phyloP scores from a whole-genome alignment of 106 monocot genomes.

The Dioscorea zingiberensis region DNA sequence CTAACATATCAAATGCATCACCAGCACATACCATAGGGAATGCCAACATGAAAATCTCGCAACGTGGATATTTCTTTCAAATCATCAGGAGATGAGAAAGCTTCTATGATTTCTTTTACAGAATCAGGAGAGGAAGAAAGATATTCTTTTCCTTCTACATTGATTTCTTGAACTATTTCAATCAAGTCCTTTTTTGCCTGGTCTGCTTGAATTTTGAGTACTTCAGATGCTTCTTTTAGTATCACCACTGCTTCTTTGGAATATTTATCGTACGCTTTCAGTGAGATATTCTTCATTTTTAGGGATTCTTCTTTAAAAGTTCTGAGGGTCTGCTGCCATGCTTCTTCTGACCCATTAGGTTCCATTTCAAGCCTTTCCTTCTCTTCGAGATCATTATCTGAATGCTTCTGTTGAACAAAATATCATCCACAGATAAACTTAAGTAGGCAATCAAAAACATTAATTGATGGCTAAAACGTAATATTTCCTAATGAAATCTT shows the following conservation, averaged over 20 bases:
- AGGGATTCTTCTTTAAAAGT: constrained; percentile 60
- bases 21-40: constrained; percentile 72
- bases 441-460: neutral
- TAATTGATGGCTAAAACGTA: neutral
- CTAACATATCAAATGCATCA: neutral
- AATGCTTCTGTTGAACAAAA: constrained; percentile 13
- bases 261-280: constrained; percentile 64
- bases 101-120: constrained; percentile 64
- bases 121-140: constrained; percentile 60
- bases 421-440: neutral
- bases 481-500: neutral
- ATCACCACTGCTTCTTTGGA: constrained; percentile 50
- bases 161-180: constrained; percentile 51
- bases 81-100: constrained; percentile 38
- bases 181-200: constrained; percentile 64
- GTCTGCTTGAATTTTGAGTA: constrained; percentile 74
- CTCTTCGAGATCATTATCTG: constrained; percentile 30
- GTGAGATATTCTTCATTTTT: constrained; percentile 49
- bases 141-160: constrained; percentile 70
- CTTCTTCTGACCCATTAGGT: constrained; percentile 45
- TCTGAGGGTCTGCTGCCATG: constrained; percentile 56
- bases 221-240: constrained; percentile 55
- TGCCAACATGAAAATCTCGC: constrained; percentile 73
- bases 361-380: constrained; percentile 23
- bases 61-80: constrained; percentile 42